Percentiles rank a stretch among this genome's conserved stretches.
phyloP scores from a whole-genome alignment of 768 basidiomycete genomes.

The Inosperma sp. region DNA sequence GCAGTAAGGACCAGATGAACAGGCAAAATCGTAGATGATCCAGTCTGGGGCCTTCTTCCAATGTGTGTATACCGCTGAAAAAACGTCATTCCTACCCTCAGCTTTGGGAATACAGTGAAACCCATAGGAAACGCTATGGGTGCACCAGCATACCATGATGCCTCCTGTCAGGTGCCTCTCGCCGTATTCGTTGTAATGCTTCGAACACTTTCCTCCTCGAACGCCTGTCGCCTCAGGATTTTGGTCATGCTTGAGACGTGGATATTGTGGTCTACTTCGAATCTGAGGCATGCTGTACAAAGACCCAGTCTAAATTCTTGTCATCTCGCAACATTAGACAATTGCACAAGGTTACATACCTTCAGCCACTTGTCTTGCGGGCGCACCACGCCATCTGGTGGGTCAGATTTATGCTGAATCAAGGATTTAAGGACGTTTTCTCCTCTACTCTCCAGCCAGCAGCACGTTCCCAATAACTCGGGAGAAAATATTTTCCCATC shows the following conservation, averaged over 20 bases:
- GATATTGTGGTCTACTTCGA: conserved; percentile 24
- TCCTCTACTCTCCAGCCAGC: not conserved
- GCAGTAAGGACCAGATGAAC: conserved; percentile 27
- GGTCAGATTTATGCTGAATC: not conserved
- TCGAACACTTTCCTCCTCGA: conserved; percentile 25
- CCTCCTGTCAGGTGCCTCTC: conserved; percentile 26
- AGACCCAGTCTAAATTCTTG: conserved; percentile 21
- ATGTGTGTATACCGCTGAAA: conserved; percentile 31
- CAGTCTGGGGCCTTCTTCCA: conserved; percentile 26
- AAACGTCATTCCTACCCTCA: conserved; percentile 38
- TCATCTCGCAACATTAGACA: not conserved
- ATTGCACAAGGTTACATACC: not conserved
- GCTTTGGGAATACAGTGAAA: conserved; percentile 33
- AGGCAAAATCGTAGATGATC: conserved; percentile 19
- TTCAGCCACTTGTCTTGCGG: conserved; percentile 1
- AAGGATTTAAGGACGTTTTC: not conserved
- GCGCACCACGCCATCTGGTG: not conserved
- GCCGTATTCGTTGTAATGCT: conserved; percentile 27
- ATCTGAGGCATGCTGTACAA: conserved; percentile 29
- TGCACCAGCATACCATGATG: conserved; percentile 31
- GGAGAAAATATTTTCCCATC: not conserved
- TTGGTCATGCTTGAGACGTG: conserved; percentile 23
- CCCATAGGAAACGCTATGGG: conserved; percentile 30
- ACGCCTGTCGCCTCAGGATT: conserved; percentile 10
- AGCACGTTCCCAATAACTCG: not conserved